Evolutionary conservation across 2,329 filamentous ascomycete species (phyloP), one percentile per base, ranked within the genome.

Genomic region (Penicillium sp.): DNA sequence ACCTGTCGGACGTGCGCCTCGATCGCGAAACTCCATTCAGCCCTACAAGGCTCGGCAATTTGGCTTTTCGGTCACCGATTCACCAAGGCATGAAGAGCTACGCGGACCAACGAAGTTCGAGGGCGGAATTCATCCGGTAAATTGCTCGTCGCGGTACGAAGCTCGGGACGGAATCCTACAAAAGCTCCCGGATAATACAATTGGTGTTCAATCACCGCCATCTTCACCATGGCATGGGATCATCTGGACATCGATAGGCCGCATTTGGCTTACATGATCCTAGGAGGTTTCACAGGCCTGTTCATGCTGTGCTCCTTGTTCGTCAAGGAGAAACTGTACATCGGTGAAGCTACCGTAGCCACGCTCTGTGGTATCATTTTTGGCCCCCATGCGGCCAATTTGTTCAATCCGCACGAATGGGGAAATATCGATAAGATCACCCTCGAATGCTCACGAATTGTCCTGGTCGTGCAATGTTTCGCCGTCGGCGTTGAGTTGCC

Each of bases 231-330:
- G 80, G 79, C 74, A 58, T 82, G 80, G 80, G 73, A 81, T 54
- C 80, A 82, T 57, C 67, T 82, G 59, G 76, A 77, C 53, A 88
- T 97, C 79, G 97, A 96, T 78, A 90, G 89, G 82, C 91, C 94
- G 70, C 94, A 99, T 82, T 78, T 97, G 90, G 94, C 96, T 65
- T 99, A 99, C 78, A 91, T 97, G 78, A 97, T 99, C 78, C 82
- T 99, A 56, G 94, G 94, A 70, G 94, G 93, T 75, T 99, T 99
- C 80, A 99, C 94, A 66, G 92, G 89, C 60, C 81, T 99, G 68
- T 99, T 99, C 80, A 99, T 99, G 94, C 82, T 99, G 59, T 96
- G 92, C 77, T 99, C 94, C 59, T 91, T 96, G 55, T 87, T 97
- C 72, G 96, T 99, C 79, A 99, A 99, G 82, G 94, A 99, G 82